phyloP scores from a whole-genome alignment of 805 yeast genomes.

The Candida ovalis region DNA sequence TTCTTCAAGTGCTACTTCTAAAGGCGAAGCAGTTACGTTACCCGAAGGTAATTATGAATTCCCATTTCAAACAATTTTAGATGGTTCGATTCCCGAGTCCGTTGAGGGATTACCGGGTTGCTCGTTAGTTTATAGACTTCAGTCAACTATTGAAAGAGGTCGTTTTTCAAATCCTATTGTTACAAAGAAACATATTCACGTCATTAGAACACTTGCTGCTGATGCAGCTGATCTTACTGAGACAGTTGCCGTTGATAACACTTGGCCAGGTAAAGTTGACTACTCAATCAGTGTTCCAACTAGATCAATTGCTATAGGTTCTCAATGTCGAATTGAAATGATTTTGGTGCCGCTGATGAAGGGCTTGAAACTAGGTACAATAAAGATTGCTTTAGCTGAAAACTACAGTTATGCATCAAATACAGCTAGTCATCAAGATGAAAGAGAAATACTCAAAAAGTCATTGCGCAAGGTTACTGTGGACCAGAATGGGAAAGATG shows the following conservation, averaged over 20 bases:
- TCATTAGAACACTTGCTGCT: conserved; percentile 81
- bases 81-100: conserved; percentile 83
- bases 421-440: conserved; percentile 56
- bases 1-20: conserved; percentile 9
- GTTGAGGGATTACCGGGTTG: conserved; percentile 88
- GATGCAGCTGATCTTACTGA: conserved; percentile 87
- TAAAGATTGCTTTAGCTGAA: conserved; percentile 67
- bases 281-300: conserved; percentile 83
- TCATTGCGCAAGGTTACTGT: conserved; percentile 35
- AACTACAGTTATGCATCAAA: conserved; percentile 54
- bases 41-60: conserved; percentile 82
- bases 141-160: conserved; percentile 80
- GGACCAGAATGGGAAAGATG: conserved; percentile 39
- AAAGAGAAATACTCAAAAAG: conserved; percentile 54
- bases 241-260: conserved; percentile 88
- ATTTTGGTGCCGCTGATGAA: conserved; percentile 75
- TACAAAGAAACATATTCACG: conserved; percentile 69
- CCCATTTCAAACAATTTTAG: conserved; percentile 81
- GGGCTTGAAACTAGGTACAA: conserved; percentile 74
- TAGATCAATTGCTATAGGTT: conserved; percentile 87
- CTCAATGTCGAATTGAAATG: conserved; percentile 65
- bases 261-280: conserved; percentile 94
- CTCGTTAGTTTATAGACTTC: conserved; percentile 64
- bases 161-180: conserved; percentile 63
- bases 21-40: conserved; percentile 37